Percentiles rank a stretch among this genome's conserved stretches.
Evolutionary conservation across 176 grass and related monocot genomes (phyloP).

Genomic region (Pharus latifolius): DNA sequence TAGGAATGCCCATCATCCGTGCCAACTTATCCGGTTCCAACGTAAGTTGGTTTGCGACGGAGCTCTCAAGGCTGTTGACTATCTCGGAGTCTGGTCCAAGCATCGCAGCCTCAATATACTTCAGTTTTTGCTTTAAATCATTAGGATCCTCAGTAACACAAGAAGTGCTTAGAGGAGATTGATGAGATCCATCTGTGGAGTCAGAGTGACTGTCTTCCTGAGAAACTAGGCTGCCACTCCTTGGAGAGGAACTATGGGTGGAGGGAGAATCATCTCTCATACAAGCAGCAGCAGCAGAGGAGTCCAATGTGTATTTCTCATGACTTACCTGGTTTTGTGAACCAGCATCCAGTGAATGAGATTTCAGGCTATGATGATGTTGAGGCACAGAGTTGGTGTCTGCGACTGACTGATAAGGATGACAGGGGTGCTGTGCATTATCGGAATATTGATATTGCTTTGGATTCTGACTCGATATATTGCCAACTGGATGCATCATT

Average conservation of each 20-base stretch:
- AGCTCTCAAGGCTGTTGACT: slow-evolving; percentile 31
- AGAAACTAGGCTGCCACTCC: slow-evolving; percentile 41
- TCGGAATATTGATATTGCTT: slow-evolving; percentile 22
- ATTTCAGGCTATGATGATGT: slow-evolving; percentile 1
- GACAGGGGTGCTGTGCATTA: background rate
- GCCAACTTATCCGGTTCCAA: slow-evolving; percentile 40
- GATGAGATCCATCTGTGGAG: slow-evolving; percentile 21
- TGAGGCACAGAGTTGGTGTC: slow-evolving; percentile 5
- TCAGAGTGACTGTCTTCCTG: slow-evolving; percentile 34
- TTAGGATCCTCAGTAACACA: slow-evolving; percentile 71
- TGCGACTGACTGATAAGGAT: background rate
- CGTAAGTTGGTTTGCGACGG: slow-evolving; percentile 8
- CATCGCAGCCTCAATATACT: slow-evolving; percentile 77
- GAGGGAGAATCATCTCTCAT: slow-evolving; percentile 30
- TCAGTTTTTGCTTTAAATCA: slow-evolving; percentile 62
- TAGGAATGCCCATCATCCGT: slow-evolving; percentile 38
- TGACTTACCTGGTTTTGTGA: slow-evolving; percentile 15
- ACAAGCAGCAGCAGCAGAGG: slow-evolving; percentile 27
- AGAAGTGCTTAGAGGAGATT: slow-evolving; percentile 56
- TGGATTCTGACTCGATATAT: slow-evolving; percentile 16
- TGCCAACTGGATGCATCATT: slow-evolving; percentile 31
- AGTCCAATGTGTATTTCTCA: slow-evolving; percentile 44
- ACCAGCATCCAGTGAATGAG: slow-evolving; percentile 19
- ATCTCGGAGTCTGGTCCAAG: slow-evolving; percentile 58
- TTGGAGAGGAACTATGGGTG: slow-evolving; percentile 23